These are phyloP conservation scores for Neurospora terricola DNA, from an alignment of 495 filamentous ascomycete genomes.

Conservation along the genomic window DNA sequence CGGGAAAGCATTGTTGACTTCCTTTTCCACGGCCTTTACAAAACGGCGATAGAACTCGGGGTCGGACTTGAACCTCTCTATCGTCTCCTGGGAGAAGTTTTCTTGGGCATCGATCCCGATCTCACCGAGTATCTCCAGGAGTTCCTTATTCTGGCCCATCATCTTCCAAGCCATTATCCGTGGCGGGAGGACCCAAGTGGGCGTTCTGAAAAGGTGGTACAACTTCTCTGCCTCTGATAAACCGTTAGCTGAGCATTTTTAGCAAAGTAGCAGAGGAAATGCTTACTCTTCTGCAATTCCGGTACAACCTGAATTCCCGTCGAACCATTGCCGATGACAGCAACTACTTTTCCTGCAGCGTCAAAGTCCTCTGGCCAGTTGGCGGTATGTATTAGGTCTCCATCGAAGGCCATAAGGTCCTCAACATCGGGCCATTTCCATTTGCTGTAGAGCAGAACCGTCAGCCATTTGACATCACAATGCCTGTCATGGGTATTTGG, in stretches of 20 bases:
- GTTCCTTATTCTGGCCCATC: constrained; percentile 26
- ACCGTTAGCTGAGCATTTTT: constrained; percentile 13
- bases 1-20: constrained; percentile 37
- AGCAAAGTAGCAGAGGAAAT: constrained; percentile 22
- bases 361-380: constrained; percentile 47
- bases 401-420: constrained; percentile 37
- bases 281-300: constrained; percentile 43
- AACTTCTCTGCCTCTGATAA: constrained; percentile 32
- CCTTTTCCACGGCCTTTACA: constrained; percentile 29
- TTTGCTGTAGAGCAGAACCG: constrained; percentile 31
- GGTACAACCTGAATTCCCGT: constrained; percentile 53
- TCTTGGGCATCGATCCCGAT: constrained; percentile 24
- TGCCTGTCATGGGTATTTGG: neutral
- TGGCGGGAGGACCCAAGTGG: constrained; percentile 58
- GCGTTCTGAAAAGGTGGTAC: constrained; percentile 44
- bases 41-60: constrained; percentile 26
- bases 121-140: constrained; percentile 13
- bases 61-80: constrained; percentile 36
- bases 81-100: constrained; percentile 32
- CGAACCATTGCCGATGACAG: constrained; percentile 50
- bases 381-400: constrained; percentile 48
- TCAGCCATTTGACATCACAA: constrained; percentile 12
- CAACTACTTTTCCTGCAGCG: constrained; percentile 46
- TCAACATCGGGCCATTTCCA: constrained; percentile 53
- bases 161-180: constrained; percentile 33